Percentiles rank a stretch among this genome's conserved stretches.
These are phyloP conservation scores for Passalora sequoiae DNA, from an alignment of 2,329 filamentous ascomycete genomes.

Conservation along the genomic window DNA sequence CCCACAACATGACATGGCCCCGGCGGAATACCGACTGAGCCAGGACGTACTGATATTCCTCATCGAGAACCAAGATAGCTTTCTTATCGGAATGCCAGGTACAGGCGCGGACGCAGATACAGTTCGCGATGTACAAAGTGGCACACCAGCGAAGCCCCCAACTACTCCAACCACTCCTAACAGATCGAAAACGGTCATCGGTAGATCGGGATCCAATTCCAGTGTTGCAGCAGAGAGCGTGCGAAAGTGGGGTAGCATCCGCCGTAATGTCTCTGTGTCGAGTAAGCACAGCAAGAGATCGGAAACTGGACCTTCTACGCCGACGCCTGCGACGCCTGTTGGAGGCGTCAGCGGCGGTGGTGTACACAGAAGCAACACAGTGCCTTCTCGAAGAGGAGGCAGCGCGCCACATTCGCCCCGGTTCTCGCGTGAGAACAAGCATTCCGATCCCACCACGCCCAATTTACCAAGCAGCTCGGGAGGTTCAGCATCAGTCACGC, in stretches of 20 bases:
- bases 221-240: slow-evolving; percentile 86
- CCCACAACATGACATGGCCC: slow-evolving; percentile 90
- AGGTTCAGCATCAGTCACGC: slow-evolving; percentile 9
- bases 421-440: slow-evolving; percentile 53
- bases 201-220: slow-evolving; percentile 76
- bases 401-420: slow-evolving; percentile 64
- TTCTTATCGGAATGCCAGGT: slow-evolving; percentile 96
- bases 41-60: slow-evolving; percentile 96
- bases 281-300: slow-evolving; percentile 80
- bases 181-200: slow-evolving; percentile 54
- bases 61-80: slow-evolving; percentile 97
- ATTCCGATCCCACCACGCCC: slow-evolving; percentile 50
- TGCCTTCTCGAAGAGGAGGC: slow-evolving; percentile 71
- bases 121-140: slow-evolving; percentile 64
- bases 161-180: slow-evolving; percentile 40
- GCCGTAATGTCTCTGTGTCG: slow-evolving; percentile 86
- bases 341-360: slow-evolving; percentile 36
- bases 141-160: slow-evolving; percentile 50
- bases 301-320: slow-evolving; percentile 61
- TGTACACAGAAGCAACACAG: slow-evolving; percentile 79
- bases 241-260: slow-evolving; percentile 69
- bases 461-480: slow-evolving; percentile 20
- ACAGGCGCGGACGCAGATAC: slow-evolving; percentile 90
- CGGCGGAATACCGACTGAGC: slow-evolving; percentile 86
- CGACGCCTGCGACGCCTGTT: slow-evolving; percentile 30